These are phyloP conservation scores for Penicillium sp. DNA, from an alignment of 2,329 filamentous ascomycete species.

Conservation along the genomic window DNA sequence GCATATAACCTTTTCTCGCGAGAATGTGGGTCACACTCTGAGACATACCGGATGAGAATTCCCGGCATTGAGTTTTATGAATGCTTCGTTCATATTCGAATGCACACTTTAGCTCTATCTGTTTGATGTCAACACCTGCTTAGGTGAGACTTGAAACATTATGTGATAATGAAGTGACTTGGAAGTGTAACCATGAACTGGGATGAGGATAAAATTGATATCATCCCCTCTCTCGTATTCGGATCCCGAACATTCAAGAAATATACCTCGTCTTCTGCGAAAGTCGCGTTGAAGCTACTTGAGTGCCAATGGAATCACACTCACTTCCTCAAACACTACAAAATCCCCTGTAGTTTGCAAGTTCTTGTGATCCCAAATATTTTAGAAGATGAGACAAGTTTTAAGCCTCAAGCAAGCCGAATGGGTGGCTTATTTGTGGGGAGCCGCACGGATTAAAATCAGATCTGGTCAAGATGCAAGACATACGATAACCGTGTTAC, in stretches of 20 bases:
- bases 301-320: not conserved
- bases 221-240: not conserved
- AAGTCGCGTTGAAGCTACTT: not conserved
- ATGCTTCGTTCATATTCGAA: not conserved
- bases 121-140: not conserved
- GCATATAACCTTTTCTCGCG: not conserved
- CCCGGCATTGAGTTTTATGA: not conserved
- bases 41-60: not conserved
- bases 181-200: not conserved
- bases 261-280: not conserved
- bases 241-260: not conserved
- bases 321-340: not conserved
- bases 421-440: not conserved
- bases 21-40: not conserved
- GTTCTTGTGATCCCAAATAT: not conserved
- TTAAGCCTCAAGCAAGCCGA: not conserved
- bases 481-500: constrained; percentile 13
- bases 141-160: not conserved
- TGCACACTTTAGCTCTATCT: too few relatives aligned
- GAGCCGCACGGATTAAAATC: not conserved
- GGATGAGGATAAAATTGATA: not conserved
- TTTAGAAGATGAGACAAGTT: not conserved
- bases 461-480: constrained; percentile 12
- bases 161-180: not conserved
- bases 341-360: not conserved